These are phyloP conservation scores for Astragalus membranaceus DNA, from an alignment of 306 rosid genomes.

Conservation along the genomic window DNA sequence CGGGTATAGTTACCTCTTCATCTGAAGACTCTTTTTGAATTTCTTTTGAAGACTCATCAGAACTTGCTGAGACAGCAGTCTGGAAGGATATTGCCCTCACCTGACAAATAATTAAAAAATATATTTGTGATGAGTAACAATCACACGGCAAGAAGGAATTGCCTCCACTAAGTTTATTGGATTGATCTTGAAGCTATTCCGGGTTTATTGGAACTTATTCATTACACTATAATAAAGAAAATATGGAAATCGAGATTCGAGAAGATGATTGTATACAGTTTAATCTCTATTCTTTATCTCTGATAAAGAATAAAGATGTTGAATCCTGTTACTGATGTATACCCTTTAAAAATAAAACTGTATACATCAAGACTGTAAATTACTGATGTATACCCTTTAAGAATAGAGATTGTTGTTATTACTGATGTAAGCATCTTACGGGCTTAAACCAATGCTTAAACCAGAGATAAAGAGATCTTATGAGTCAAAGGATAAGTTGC, in stretches of 20 bases:
- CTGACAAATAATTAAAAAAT: slow-evolving; percentile 43
- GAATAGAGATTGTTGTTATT: background rate
- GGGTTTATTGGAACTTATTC: background rate
- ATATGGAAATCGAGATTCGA: background rate
- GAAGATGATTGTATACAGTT: background rate
- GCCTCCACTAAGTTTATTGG: background rate
- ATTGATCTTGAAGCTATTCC: background rate
- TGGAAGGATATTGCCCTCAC: slow-evolving; percentile 55
- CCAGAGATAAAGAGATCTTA: slow-evolving; percentile 1
- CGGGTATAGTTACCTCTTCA: slow-evolving; percentile 52
- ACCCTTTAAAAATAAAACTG: too few species aligned
- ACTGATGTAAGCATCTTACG: background rate
- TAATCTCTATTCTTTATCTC: too few species aligned
- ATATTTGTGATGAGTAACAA: slow-evolving; percentile 15
- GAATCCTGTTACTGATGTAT: too few species aligned
- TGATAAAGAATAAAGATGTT: too few species aligned
- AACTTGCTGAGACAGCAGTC: slow-evolving; percentile 34
- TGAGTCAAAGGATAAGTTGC: background rate
- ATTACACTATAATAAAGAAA: background rate
- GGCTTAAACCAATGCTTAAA: background rate
- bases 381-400: too few species aligned
- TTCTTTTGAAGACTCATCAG: slow-evolving; percentile 79
- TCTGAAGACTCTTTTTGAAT: slow-evolving; percentile 59
- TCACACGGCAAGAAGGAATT: background rate
- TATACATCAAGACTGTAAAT: too few species aligned